These are phyloP conservation scores for Solanum hybrid DNA, from an alignment of 305 asterid species.

Conservation along the genomic window DNA sequence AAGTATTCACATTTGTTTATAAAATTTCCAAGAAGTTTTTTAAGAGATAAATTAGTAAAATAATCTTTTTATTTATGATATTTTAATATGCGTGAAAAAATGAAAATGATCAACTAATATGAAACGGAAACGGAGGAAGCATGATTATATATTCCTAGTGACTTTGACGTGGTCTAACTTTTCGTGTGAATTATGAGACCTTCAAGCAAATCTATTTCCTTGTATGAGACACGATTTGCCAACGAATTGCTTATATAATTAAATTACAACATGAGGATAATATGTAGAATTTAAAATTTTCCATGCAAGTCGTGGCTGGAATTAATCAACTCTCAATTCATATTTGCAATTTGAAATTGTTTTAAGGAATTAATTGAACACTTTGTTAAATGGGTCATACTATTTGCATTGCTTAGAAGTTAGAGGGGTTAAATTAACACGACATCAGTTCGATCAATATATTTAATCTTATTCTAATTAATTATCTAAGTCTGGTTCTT, in stretches of 20 bases:
- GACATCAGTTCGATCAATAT: neutral
- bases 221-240: neutral
- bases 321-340: neutral
- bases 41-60: too few species aligned
- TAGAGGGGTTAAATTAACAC: neutral
- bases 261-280: neutral
- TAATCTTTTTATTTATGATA: too few species aligned
- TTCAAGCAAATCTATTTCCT: neutral
- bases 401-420: neutral
- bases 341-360: slow-evolving; percentile 1
- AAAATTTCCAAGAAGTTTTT: too few species aligned
- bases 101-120: too few species aligned
- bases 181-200: neutral
- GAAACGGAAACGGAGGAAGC: neutral
- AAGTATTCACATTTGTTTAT: too few species aligned
- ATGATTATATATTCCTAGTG: neutral
- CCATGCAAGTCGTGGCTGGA: neutral
- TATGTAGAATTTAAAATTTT: neutral
- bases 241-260: neutral
- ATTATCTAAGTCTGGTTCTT: neutral
- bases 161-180: neutral
- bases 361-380: neutral
- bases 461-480: neutral
- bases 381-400: neutral
- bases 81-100: too few species aligned